These are phyloP conservation scores for Danielozyma ontarioensis DNA, from an alignment of 805 yeast species.

Conservation along the genomic window DNA sequence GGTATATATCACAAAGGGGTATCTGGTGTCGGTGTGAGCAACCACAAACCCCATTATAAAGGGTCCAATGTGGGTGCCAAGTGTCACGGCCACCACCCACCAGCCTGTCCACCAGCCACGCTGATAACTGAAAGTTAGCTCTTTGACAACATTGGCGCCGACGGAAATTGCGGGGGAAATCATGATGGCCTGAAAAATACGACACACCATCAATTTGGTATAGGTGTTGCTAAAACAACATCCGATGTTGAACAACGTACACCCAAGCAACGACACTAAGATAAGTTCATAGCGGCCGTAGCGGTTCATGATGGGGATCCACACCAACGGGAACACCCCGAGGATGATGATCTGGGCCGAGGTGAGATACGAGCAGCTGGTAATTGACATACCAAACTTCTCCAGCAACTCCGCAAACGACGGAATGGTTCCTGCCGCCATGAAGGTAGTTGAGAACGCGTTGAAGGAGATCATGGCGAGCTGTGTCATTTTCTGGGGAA, in stretches of 20 bases:
- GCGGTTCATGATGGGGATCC: constrained; percentile 12
- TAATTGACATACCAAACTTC: constrained; percentile 4
- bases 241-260: constrained; percentile 8
- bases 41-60: constrained; percentile 13
- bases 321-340: constrained; percentile 11
- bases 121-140: constrained; percentile 12
- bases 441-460: constrained; percentile 10
- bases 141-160: constrained; percentile 11
- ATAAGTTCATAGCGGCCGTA: constrained; percentile 9
- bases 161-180: constrained; percentile 11
- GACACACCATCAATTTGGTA: constrained; percentile 7
- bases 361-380: constrained; percentile 9
- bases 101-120: constrained; percentile 11
- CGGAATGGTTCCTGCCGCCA: constrained; percentile 15
- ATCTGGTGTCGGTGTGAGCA: constrained; percentile 6
- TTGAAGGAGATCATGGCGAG: constrained; percentile 11
- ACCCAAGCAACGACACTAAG: constrained; percentile 7
- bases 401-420: constrained; percentile 8
- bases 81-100: constrained; percentile 10
- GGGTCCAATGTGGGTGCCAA: constrained; percentile 13
- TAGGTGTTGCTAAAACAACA: constrained; percentile 8
- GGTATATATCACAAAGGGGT: constrained; percentile 9
- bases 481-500: constrained; percentile 5
- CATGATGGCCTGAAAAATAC: constrained; percentile 9
- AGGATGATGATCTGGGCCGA: constrained; percentile 10